A percentile compares a stretch with the other conserved stretches of the same genome.
These are phyloP conservation scores for Wilcoxina mikolae DNA, from an alignment of 495 filamentous ascomycete species.

Conservation along the genomic window DNA sequence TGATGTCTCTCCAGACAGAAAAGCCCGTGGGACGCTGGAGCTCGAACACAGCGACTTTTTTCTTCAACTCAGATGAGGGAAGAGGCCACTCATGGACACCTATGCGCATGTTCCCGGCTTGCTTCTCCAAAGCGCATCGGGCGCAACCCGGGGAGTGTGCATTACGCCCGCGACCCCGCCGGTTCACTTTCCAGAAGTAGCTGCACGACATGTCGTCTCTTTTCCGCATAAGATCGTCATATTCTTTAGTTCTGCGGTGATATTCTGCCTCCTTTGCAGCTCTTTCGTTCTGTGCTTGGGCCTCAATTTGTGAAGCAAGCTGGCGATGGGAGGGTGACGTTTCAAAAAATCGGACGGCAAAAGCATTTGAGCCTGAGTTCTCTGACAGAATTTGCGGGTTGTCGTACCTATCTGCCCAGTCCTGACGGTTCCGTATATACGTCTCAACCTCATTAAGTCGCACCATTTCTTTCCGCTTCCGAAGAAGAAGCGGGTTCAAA, in stretches of 20 bases:
- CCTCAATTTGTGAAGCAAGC: constrained; percentile 32
- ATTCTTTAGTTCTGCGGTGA: constrained; percentile 23
- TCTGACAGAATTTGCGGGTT: constrained; percentile 30
- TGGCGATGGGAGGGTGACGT: constrained; percentile 34
- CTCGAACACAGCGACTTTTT: constrained; percentile 45
- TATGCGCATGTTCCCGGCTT: constrained; percentile 35
- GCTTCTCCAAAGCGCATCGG: constrained; percentile 23
- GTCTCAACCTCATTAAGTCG: constrained; percentile 37
- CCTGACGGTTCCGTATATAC: constrained; percentile 33
- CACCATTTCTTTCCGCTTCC: constrained; percentile 36
- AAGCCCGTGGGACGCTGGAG: constrained; percentile 36
- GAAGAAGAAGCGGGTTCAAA: constrained; percentile 39
- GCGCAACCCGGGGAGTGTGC: constrained; percentile 25
- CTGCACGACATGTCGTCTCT: constrained; percentile 25
- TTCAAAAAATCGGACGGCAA: constrained; percentile 43
- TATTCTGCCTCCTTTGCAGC: constrained; percentile 36
- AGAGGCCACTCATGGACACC: constrained; percentile 49
- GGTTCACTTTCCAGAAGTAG: constrained; percentile 10
- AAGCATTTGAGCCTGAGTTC: constrained; percentile 28
- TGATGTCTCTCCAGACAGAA: constrained; percentile 41
- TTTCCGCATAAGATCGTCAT: constrained; percentile 28
- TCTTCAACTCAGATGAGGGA: constrained; percentile 28
- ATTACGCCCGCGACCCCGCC: background rate
- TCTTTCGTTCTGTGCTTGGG: constrained; percentile 25
- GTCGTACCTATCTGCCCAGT: constrained; percentile 5